phyloP scores from a whole-genome alignment of 306 rosid genomes.

The Cicer arietinum region DNA sequence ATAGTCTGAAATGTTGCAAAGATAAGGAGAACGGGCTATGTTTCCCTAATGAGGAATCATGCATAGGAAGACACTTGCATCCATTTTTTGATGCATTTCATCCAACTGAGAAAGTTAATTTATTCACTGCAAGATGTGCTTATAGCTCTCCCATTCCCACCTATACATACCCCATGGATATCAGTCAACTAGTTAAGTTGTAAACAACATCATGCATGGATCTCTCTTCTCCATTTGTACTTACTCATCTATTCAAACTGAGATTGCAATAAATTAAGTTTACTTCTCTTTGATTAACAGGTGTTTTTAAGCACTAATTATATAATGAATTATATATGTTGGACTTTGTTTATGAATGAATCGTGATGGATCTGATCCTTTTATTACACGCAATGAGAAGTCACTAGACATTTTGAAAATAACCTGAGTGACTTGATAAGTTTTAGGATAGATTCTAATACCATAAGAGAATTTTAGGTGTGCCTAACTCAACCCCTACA shows the following conservation, averaged over 20 bases:
- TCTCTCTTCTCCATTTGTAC: not conserved
- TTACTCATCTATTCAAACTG: not conserved
- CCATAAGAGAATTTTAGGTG: no score
- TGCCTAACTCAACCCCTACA: no score
- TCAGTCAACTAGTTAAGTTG: conserved; percentile 41
- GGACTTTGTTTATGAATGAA: no score
- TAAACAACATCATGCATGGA: conserved; percentile 5
- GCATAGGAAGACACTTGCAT: conserved; percentile 18
- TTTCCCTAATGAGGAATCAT: conserved; percentile 32
- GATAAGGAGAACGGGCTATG: conserved; percentile 41
- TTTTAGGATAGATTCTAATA: no score
- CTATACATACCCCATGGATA: conserved; percentile 46
- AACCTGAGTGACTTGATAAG: no score
- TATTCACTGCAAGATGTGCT: conserved; percentile 11
- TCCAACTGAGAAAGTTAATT: conserved; percentile 45
- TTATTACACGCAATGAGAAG: no score
- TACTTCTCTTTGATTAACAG: no score
- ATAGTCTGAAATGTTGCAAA: conserved; percentile 42
- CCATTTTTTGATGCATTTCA: conserved; percentile 55
- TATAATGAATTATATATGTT: no score
- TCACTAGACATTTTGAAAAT: no score
- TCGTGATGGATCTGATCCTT: no score
- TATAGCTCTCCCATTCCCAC: conserved; percentile 31
- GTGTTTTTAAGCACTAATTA: no score
- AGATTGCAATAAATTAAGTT: no score